phyloP scores from a whole-genome alignment of 768 basidiomycete genomes.

The Trametes gibbosa region DNA sequence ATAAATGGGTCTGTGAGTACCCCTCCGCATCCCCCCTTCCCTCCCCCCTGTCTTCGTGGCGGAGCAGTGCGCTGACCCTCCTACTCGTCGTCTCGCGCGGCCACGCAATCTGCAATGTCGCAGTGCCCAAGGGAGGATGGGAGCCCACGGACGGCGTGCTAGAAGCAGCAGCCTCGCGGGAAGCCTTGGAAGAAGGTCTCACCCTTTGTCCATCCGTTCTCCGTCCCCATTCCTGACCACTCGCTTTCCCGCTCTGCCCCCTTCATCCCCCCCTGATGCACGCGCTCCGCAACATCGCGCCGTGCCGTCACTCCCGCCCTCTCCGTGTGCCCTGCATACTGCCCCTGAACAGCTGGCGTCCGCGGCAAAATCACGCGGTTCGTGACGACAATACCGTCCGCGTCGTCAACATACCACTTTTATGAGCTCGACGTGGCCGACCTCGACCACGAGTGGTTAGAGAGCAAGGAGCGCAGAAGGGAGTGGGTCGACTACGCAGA shows the following conservation, averaged over 20 bases:
- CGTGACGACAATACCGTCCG: constrained; percentile 77
- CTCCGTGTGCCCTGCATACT: constrained; percentile 26
- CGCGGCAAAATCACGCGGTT: constrained; percentile 84
- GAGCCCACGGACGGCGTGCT: constrained; percentile 77
- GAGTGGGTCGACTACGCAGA: constrained; percentile 91
- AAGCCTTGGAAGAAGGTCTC: constrained; percentile 97
- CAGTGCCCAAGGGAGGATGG: constrained; percentile 94
- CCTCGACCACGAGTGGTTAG: constrained; percentile 80
- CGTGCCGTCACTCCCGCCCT: constrained; percentile 22
- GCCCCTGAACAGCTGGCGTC: constrained; percentile 67
- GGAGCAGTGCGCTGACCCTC: constrained; percentile 6
- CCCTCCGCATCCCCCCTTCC: constrained; percentile 4
- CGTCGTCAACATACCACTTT: constrained; percentile 83
- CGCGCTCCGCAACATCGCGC: neutral
- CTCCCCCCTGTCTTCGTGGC: neutral
- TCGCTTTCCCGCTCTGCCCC: constrained; percentile 23
- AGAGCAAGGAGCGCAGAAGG: constrained; percentile 71
- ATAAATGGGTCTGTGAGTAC: constrained; percentile 86
- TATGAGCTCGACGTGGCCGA: constrained; percentile 82
- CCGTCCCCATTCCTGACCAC: constrained; percentile 43
- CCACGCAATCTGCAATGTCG: constrained; percentile 78
- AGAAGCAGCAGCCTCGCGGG: constrained; percentile 86
- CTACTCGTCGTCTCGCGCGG: neutral
- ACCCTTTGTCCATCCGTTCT: constrained; percentile 77
- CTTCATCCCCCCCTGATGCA: constrained; percentile 34